These are phyloP conservation scores for Protea cynaroides DNA, from an alignment of 164 flowering plant genomes.

Conservation along the genomic window DNA sequence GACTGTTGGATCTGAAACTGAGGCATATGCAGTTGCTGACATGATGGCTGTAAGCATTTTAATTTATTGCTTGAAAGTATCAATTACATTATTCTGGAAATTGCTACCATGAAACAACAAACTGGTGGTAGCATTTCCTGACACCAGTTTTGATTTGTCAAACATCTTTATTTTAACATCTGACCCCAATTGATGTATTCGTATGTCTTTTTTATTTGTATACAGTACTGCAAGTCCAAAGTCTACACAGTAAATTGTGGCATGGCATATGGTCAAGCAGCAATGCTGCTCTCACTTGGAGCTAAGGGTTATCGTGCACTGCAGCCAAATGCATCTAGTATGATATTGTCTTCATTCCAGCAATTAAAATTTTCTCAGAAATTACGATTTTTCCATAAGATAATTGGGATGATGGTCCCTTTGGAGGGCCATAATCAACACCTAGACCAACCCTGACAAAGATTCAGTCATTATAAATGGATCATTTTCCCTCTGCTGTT, in stretches of 20 bases:
- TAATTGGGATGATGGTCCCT: background rate
- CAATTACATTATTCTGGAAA: background rate
- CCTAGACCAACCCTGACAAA: background rate
- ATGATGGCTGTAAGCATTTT: constrained; percentile 62
- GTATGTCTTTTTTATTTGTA: constrained; percentile 3
- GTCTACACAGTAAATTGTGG: constrained; percentile 73
- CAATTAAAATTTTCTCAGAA: background rate
- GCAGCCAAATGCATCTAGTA: constrained; percentile 75
- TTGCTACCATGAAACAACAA: background rate
- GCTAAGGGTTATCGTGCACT: constrained; percentile 72
- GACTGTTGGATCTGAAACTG: constrained; percentile 83
- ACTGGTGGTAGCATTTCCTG: too few species aligned
- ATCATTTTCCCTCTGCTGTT: too few species aligned
- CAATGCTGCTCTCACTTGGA: constrained; percentile 84
- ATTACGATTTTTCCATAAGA: background rate
- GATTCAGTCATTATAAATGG: too few species aligned
- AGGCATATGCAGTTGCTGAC: constrained; percentile 93
- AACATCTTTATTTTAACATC: background rate
- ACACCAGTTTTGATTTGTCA: background rate
- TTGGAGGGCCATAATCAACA: background rate
- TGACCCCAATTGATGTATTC: background rate
- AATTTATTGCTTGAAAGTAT: background rate
- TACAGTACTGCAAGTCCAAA: constrained; percentile 58
- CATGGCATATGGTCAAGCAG: constrained; percentile 95
- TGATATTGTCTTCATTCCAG: constrained; percentile 12